These are phyloP conservation scores for Hippophae rhamnoides DNA, from an alignment of 306 rosid genomes.

Conservation along the genomic window DNA sequence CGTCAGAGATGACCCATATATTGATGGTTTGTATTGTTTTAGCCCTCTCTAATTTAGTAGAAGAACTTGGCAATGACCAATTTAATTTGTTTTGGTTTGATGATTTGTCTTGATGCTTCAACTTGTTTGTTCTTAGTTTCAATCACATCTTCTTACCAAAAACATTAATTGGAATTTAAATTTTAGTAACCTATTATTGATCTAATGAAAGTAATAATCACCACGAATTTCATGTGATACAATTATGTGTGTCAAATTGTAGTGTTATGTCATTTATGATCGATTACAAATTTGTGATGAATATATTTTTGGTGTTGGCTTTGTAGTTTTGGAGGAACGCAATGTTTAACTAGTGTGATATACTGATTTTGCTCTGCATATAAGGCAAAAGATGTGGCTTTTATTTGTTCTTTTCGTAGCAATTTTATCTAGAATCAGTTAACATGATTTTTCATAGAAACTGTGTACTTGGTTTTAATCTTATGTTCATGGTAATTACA, in stretches of 20 bases:
- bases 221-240: no score
- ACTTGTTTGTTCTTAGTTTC: constrained; percentile 18
- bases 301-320: background rate
- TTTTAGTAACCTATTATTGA: no score
- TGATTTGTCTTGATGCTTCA: constrained; percentile 14
- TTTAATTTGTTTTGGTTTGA: background rate
- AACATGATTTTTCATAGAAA: background rate
- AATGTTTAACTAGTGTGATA: constrained; percentile 1
- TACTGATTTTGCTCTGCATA: constrained; percentile 5
- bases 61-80: background rate
- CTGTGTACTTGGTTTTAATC: background rate
- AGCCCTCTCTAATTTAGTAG: constrained; percentile 27
- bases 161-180: background rate
- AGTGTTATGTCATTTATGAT: no score
- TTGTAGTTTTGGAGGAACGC: background rate
- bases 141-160: constrained; percentile 3
- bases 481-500: constrained; percentile 22
- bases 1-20: constrained; percentile 39
- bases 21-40: constrained; percentile 16
- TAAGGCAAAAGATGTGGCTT: background rate
- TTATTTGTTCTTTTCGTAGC: background rate
- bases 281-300: no score
- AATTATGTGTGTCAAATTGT: no score
- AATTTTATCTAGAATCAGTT: background rate
- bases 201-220: no score